Evolutionary conservation across 306 rosid species (phyloP), one percentile per base, ranked within the genome.

Genomic region (Begonia masoniana): DNA sequence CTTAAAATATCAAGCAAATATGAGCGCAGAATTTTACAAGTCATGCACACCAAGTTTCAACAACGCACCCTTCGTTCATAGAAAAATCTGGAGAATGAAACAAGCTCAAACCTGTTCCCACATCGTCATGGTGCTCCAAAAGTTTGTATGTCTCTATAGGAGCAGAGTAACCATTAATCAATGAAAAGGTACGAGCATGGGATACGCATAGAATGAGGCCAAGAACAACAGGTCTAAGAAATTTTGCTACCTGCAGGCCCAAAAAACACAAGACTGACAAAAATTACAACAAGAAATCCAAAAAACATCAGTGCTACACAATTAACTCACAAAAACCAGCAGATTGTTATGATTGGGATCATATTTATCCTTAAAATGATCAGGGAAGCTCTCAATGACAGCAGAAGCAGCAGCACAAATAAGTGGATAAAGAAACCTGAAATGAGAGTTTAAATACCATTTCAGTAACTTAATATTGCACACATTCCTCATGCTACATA

Each of bases 381-480:
- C 99, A 46, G 96, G 99, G 69, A 86, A 81, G 68, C 87, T 86
- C 75, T 92, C 96, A 43, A 92, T 86, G 70, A 86, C 95, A 59
- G 99, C 96, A 19, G 99, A 77, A 68, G 99, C 96, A 72, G 99
- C 88, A 62, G 86, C 76, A 62, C 99, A 92, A 52, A 92, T 79
- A 31, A 92, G 96, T 41, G 99, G 88, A 79, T 92, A 92, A 51
- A 92, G 99, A 64, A 92, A 92, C 81, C 99, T 92, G 79, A 68
- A 72, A 57, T 7, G 52, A 17, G 42, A 52, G 59, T 35, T 50
- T 39, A 59, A 60, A 52, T 43, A 57, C 57, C 52, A 23, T 16
- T 19, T 50, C 56, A 61, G 54, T 39, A 14, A 42, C 13, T 58
- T 4, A 31, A 31, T 31, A 31, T 31, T 31, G 39, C 39, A 31